Evolutionary conservation across 2,329 filamentous ascomycete genomes (phyloP).

Genomic region (Metarhizium humberi): DNA sequence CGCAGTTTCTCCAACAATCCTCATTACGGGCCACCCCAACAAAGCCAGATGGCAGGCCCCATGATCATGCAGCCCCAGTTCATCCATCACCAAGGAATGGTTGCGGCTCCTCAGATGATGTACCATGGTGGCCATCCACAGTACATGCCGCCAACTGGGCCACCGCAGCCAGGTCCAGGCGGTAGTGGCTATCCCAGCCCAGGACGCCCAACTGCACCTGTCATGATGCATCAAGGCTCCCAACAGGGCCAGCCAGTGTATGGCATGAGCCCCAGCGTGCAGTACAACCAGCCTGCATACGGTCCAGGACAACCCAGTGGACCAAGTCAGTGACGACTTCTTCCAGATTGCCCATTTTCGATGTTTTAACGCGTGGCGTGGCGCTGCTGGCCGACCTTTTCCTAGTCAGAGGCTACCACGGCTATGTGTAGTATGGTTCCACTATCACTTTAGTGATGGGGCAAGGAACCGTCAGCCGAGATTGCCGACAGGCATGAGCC

Average conservation of each 20-base stretch:
- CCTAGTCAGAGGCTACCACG: not conserved
- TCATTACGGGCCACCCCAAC: slow-evolving; percentile 65
- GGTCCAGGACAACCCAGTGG: slow-evolving; percentile 55
- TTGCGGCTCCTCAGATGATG: slow-evolving; percentile 69
- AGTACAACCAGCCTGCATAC: slow-evolving; percentile 68
- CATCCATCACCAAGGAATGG: slow-evolving; percentile 64
- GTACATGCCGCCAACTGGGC: slow-evolving; percentile 52
- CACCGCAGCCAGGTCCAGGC: slow-evolving; percentile 52
- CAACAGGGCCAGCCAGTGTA: slow-evolving; percentile 78
- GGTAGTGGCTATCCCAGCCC: slow-evolving; percentile 83
- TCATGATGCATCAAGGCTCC: slow-evolving; percentile 93
- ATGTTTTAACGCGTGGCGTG: not conserved
- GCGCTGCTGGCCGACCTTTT: not conserved
- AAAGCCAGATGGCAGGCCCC: slow-evolving; percentile 59
- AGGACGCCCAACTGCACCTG: slow-evolving; percentile 64
- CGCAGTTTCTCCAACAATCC: slow-evolving; percentile 61
- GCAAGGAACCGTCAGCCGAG: not conserved
- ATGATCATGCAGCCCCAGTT: slow-evolving; percentile 82
- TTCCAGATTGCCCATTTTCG: not conserved
- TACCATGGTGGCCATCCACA: slow-evolving; percentile 59
- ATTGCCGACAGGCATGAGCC: not conserved
- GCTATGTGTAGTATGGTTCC: not conserved
- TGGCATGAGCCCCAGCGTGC: slow-evolving; percentile 66
- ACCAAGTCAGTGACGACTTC: slow-evolving; percentile 54
- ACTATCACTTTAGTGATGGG: not conserved